phyloP scores from a whole-genome alignment of 2,329 filamentous ascomycete species.

The Acrodontium crateriforme region DNA sequence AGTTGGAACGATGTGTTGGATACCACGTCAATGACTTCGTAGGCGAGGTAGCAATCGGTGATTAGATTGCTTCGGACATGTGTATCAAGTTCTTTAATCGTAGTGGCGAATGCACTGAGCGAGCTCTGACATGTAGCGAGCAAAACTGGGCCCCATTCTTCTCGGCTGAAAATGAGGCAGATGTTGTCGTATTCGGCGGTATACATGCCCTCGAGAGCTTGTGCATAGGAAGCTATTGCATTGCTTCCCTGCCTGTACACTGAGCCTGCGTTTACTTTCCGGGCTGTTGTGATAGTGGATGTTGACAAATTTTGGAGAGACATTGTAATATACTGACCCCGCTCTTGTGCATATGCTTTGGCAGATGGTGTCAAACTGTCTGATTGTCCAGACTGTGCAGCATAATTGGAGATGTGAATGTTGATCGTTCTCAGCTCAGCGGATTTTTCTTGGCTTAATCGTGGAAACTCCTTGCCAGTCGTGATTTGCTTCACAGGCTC shows the following conservation, averaged over 20 bases:
- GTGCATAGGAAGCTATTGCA: slow-evolving; percentile 79
- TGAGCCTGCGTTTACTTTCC: slow-evolving; percentile 57
- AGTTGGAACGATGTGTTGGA: slow-evolving; percentile 65
- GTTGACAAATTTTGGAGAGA: slow-evolving; percentile 77
- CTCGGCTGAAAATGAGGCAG: slow-evolving; percentile 68
- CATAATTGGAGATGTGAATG: slow-evolving; percentile 26
- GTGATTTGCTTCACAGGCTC: slow-evolving; percentile 89
- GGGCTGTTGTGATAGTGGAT: slow-evolving; percentile 67
- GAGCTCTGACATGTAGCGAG: slow-evolving; percentile 65
- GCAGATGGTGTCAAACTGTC: slow-evolving; percentile 45
- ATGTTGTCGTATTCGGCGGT: slow-evolving; percentile 84
- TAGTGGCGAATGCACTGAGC: slow-evolving; percentile 70
- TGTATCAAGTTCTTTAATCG: slow-evolving; percentile 73
- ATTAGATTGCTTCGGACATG: slow-evolving; percentile 77
- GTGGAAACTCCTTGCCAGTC: slow-evolving; percentile 63
- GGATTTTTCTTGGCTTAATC: slow-evolving; percentile 61
- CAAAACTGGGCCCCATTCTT: slow-evolving; percentile 71
- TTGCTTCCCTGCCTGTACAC: slow-evolving; percentile 82
- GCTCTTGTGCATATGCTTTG: slow-evolving; percentile 71
- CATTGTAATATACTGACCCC: slow-evolving; percentile 71
- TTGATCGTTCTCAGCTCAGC: slow-evolving; percentile 69
- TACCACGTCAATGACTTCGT: slow-evolving; percentile 87
- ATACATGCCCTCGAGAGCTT: slow-evolving; percentile 76
- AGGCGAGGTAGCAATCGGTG: slow-evolving; percentile 89
- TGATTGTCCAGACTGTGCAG: slow-evolving; percentile 12